phyloP scores from a whole-genome alignment of 2,329 filamentous ascomycete species.

The Ceratocystis destructans region DNA sequence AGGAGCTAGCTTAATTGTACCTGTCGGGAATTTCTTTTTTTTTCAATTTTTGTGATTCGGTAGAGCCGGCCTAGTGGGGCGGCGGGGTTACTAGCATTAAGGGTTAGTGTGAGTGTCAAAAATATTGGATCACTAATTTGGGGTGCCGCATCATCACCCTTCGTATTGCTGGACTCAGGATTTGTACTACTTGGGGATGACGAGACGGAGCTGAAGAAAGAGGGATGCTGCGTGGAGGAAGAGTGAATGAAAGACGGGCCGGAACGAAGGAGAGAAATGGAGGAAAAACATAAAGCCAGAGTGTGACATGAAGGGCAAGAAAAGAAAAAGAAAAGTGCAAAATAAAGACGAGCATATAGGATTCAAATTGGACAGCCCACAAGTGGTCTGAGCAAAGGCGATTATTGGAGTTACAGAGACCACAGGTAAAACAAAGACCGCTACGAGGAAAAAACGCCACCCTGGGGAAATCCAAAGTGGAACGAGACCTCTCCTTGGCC shows the following conservation, averaged over 20 bases:
- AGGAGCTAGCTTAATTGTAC: neutral
- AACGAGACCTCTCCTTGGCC: neutral
- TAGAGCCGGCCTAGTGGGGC: neutral
- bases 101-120: neutral
- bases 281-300: neutral
- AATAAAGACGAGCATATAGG: neutral
- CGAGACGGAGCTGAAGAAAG: neutral
- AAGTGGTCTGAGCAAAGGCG: slow-evolving; percentile 3
- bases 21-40: neutral
- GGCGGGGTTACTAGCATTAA: neutral
- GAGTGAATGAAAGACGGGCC: neutral
- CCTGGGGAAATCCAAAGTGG: neutral
- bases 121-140: neutral
- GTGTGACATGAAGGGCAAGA: neutral
- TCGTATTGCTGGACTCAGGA: neutral
- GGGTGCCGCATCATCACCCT: neutral
- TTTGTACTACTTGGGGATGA: neutral
- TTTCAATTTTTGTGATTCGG: neutral
- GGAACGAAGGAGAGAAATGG: neutral
- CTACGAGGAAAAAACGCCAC: neutral
- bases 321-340: neutral
- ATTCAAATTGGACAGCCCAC: slow-evolving; percentile 6
- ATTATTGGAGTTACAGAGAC: slow-evolving; percentile 1
- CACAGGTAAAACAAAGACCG: neutral
- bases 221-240: neutral